These are phyloP conservation scores for Mitragyna speciosa DNA, from an alignment of 257 asterid genomes.

Conservation along the genomic window DNA sequence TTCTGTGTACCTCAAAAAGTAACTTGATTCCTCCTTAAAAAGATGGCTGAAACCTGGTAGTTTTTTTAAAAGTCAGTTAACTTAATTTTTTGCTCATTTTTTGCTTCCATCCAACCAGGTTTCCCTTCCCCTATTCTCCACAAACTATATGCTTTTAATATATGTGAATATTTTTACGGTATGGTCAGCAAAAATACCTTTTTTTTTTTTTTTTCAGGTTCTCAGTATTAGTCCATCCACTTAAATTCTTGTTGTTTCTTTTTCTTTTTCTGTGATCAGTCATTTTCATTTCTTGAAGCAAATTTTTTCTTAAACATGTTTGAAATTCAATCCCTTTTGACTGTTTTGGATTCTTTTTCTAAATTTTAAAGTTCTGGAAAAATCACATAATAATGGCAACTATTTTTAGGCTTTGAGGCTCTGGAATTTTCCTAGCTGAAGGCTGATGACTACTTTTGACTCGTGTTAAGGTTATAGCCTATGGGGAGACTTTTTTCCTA, in stretches of 20 bases:
- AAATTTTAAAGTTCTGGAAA: not conserved
- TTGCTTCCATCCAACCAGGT: constrained; percentile 1
- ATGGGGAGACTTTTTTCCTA: constrained; percentile 2
- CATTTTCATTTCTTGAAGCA: not conserved
- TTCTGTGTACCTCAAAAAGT: not conserved
- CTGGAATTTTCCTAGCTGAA: constrained; percentile 15
- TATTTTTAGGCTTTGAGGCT: not conserved
- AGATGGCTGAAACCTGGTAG: not conserved
- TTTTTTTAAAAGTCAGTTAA: not conserved
- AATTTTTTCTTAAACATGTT: not conserved
- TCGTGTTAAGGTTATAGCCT: not conserved
- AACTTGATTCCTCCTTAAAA: not conserved
- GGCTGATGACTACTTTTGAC: constrained; percentile 10
- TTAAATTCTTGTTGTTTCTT: not conserved
- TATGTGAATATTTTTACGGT: not conserved
- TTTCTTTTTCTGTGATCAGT: constrained; percentile 12
- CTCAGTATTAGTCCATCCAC: not conserved
- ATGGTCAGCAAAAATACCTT: not conserved
- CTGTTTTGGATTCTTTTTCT: not conserved
- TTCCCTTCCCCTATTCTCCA: not conserved
- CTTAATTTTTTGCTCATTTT: not conserved
- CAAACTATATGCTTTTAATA: not conserved
- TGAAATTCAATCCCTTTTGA: constrained; percentile 2
- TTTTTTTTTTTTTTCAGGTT: not conserved
- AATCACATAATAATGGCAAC: not conserved